Percentiles rank a stretch among this genome's conserved stretches.
Conservation (phyloP, 1,139 yeast genomes). For the Geotrichum fermentans region DNA sequence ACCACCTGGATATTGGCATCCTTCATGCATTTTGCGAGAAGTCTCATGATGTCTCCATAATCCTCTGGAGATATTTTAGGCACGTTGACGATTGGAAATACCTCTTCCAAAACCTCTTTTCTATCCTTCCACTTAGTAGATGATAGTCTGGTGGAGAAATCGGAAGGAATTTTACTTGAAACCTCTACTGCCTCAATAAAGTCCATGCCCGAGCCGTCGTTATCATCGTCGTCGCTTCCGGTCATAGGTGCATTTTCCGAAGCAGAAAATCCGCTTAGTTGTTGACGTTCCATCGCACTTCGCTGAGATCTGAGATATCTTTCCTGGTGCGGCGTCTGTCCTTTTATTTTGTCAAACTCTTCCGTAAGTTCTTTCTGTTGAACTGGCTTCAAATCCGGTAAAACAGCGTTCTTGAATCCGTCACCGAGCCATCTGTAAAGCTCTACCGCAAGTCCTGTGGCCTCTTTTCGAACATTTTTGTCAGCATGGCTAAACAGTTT, state of each 20-base stretch:
- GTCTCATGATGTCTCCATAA: conserved; percentile 54
- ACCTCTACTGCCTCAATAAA: conserved; percentile 57
- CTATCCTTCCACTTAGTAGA: conserved; percentile 89
- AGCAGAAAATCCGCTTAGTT: conserved; percentile 26
- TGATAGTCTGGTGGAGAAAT: conserved; percentile 50
- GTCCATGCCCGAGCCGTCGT: conserved; percentile 48
- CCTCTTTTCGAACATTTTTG: conserved; percentile 75
- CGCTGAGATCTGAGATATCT: conserved; percentile 56
- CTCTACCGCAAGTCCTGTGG: conserved; percentile 64
- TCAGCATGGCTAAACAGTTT: conserved; percentile 84
- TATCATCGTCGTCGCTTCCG: conserved; percentile 27
- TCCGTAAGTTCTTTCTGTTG: conserved; percentile 81
- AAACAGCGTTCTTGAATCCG: conserved; percentile 53
- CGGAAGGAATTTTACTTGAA: conserved; percentile 58
- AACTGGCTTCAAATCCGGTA: conserved; percentile 78
- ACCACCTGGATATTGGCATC: conserved; percentile 92
- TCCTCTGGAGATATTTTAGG: conserved; percentile 54
- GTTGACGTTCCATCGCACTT: conserved; percentile 35
- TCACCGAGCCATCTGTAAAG: conserved; percentile 74
- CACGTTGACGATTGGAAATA: conserved; percentile 47
- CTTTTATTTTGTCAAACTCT: conserved; percentile 54
- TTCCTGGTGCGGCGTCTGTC: conserved; percentile 48
- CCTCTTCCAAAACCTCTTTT: conserved; percentile 75
- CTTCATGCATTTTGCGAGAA: conserved; percentile 67
- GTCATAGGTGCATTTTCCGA: conserved; percentile 49